These are phyloP conservation scores for Hygrophila difformis DNA, from an alignment of 257 asterid genomes.

Conservation along the genomic window DNA sequence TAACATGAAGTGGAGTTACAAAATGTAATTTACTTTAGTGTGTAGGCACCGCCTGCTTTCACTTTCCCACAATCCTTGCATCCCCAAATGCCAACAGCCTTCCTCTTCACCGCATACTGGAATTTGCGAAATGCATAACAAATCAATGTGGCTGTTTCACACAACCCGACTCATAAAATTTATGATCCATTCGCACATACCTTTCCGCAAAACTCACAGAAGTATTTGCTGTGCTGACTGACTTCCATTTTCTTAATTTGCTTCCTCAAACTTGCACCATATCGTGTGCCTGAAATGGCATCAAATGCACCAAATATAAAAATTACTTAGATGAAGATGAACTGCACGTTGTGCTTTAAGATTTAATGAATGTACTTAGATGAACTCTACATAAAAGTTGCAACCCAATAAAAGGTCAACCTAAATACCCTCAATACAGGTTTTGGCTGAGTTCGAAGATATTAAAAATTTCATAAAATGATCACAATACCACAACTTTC, in stretches of 20 bases:
- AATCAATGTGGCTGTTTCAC: not conserved
- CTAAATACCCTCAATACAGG: no score
- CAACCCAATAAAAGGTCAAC: no score
- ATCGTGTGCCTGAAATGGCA: slow-evolving; percentile 49
- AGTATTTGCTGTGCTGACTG: slow-evolving; percentile 59
- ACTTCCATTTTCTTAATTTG: slow-evolving; percentile 63
- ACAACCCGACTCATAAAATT: not conserved
- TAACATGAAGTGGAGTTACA: not conserved
- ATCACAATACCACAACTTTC: no score
- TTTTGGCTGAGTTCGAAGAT: no score
- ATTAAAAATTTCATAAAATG: no score
- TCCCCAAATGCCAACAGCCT: slow-evolving; percentile 69
- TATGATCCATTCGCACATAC: slow-evolving; percentile 23
- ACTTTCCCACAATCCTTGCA: slow-evolving; percentile 61
- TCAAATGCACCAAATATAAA: no score
- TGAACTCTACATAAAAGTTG: no score
- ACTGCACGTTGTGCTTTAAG: no score
- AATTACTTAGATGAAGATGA: no score
- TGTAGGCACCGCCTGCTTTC: slow-evolving; percentile 64
- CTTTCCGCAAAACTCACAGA: slow-evolving; percentile 64
- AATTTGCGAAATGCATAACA: not conserved
- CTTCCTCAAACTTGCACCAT: slow-evolving; percentile 71
- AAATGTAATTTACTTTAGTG: slow-evolving; percentile 31
- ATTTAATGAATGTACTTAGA: no score
- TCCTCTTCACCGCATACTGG: slow-evolving; percentile 55